Evolutionary conservation across 495 filamentous ascomycete species (phyloP), one percentile per base, ranked within the genome.

Genomic region (Aspergillus panamensis): DNA sequence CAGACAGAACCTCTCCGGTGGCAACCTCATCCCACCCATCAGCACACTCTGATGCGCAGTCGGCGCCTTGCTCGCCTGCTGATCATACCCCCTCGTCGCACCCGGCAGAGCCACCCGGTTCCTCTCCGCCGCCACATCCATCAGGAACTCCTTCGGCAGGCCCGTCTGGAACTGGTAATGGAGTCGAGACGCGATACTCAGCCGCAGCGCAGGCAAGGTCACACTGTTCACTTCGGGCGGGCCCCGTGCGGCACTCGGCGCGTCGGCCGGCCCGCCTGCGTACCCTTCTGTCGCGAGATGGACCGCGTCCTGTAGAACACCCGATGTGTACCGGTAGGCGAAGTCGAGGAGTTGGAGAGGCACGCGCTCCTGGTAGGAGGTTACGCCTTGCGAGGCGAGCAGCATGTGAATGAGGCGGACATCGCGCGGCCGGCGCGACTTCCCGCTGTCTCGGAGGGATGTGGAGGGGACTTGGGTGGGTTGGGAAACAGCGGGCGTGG

Each of bases 311-410:
- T 80, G 77, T 13, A 79, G 72, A 0, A 79, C 73, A 40, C 73
- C 73, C 37, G 77, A 76, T 6, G 82, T 83, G 72, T 85, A 87
- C 44, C 93, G 89, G 82, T 98, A 98, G 17, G 94, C 92, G 70
- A 97, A 96, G 73, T 98, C 94, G 68, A 98, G 85, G 40, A 98
- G 87, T 62, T 96, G 89, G 3, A 97, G 83, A 0, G 94, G 93
- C 1, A 98, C 92, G 58, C 94, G 91, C 66, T 91, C 90, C 76
- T 96, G 91, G 80, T 95, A 98, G 29, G 88, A 80, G 12, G 86
- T 88, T 3, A 97, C 91, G 63, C 93, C 92, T 49, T 94, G 86
- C 1, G 85, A 86, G 50, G 89, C 85, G 37, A 98, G 88, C 45
- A 97, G 83, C 58, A 97, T 86, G 71, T 98, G 93, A 62, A 98